Evolutionary conservation across 2,329 filamentous ascomycete genomes (phyloP).

Genomic region (Penicillium sp.): DNA sequence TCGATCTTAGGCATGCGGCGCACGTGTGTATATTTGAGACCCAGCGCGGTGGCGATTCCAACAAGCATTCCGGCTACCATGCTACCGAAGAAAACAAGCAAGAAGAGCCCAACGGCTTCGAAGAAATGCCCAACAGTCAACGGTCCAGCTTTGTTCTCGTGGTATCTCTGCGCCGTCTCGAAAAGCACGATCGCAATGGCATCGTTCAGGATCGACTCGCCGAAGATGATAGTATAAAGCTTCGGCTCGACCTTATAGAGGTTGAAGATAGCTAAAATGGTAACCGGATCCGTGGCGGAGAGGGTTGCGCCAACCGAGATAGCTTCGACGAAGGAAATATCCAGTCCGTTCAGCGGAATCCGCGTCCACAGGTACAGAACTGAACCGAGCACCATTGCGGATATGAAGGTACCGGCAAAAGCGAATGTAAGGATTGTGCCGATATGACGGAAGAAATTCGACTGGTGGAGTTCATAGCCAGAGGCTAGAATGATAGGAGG

Average conservation of each 20-base stretch:
- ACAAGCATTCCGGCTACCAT: slow-evolving; percentile 83
- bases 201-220: slow-evolving; percentile 96
- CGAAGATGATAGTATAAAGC: slow-evolving; percentile 97
- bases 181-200: slow-evolving; percentile 98
- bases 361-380: slow-evolving; percentile 86
- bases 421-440: slow-evolving; percentile 96
- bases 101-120: slow-evolving; percentile 88
- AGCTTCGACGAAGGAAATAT: slow-evolving; percentile 89
- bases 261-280: slow-evolving; percentile 97
- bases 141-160: slow-evolving; percentile 63
- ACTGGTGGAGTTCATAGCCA: slow-evolving; percentile 95
- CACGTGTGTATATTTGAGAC: slow-evolving; percentile 92
- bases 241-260: slow-evolving; percentile 99
- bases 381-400: slow-evolving; percentile 85
- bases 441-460: slow-evolving; percentile 98
- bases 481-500: slow-evolving; percentile 96
- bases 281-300: slow-evolving; percentile 95
- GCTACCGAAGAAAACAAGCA: slow-evolving; percentile 93
- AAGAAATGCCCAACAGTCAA: slow-evolving; percentile 79
- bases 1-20: slow-evolving; percentile 93
- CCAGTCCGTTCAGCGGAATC: slow-evolving; percentile 77
- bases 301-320: slow-evolving; percentile 95
- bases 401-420: slow-evolving; percentile 95
- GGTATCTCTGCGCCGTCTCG: slow-evolving; percentile 93
- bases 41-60: slow-evolving; percentile 79